Conservation (phyloP, 306 rosid species). For the cucumber (Cucumis sativus) region DNA sequence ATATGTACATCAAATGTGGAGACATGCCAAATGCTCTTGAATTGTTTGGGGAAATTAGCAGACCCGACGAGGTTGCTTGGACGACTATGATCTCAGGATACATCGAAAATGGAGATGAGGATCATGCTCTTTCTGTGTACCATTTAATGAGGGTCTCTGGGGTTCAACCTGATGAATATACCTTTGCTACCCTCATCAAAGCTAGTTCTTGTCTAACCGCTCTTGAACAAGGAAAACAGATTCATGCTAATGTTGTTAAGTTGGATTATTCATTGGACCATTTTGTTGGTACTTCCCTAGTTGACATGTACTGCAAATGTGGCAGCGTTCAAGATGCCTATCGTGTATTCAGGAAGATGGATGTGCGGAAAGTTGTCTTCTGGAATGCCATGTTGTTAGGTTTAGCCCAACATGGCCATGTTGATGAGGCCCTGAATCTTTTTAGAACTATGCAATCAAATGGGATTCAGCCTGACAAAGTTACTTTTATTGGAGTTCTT, state of each 20-base stretch:
- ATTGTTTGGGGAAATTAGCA: conserved; percentile 44
- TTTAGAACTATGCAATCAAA: conserved; percentile 42
- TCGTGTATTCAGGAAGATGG: conserved; percentile 36
- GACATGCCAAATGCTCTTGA: conserved; percentile 41
- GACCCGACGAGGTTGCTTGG: conserved; percentile 74
- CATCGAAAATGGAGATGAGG: conserved; percentile 68
- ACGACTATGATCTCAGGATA: conserved; percentile 76
- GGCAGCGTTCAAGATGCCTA: conserved; percentile 64
- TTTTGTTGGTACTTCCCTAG: conserved; percentile 70
- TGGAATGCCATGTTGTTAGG: conserved; percentile 88
- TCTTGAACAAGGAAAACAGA: conserved; percentile 67
- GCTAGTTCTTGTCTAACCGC: conserved; percentile 60
- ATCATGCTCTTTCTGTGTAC: conserved; percentile 43
- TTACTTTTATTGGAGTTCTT: conserved; percentile 64
- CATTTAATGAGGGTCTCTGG: conserved; percentile 60
- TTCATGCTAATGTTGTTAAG: conserved; percentile 70
- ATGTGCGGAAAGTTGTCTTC: conserved; percentile 28
- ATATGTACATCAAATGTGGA: conserved; percentile 76
- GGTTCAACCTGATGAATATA: conserved; percentile 64
- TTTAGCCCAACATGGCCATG: conserved; percentile 74
- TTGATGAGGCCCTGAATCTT: conserved; percentile 49
- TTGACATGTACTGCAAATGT: conserved; percentile 84
- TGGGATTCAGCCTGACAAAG: conserved; percentile 45
- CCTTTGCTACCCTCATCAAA: conserved; percentile 68
- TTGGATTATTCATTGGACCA: conserved; percentile 43